Evolutionary conservation across 169 alveolate genomes (phyloP), one percentile per base, ranked within the genome.

Genomic region (Plasmodium falciparum): DNA sequence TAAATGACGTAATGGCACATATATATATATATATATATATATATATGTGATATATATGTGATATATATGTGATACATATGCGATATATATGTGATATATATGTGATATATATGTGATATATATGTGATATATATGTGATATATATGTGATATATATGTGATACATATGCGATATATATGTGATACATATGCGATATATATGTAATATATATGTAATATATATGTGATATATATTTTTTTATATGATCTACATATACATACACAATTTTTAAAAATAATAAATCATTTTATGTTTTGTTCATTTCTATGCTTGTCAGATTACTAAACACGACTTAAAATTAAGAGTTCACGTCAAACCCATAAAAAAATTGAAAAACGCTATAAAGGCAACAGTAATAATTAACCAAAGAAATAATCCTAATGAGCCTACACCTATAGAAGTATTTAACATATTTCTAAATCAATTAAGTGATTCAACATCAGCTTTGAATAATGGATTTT

Each of bases 361-460:
- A 58, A 61, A 59, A 62, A 83, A 83, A 50, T 7, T 69, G 80
- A 70, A 67, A 47, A 54, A 83, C 62, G 91, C 85, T 69, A 58
- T 83, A 59, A 83, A 83, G 26, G 83, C 74, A 26, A 83, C 86
- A 1, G 49, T 83, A 70, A 69, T 69, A 29, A 83, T 83, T 39
- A 69, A 33, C 52, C 73, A 70, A 47, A 56, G 73, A 54, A 50
- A 24, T 61, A 29, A 61, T n/a, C 86, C 91, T 8, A 66, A 52
- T 45, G 91, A 83, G 45, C 91, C 91, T 0, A 83, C 91, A 26
- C 85, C 91, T 22, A 70, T 62, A 47, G 74, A 83, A 69, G 71
- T 83, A 54, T 70, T 83, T 69, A 67, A 59, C 62, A 83, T 54
- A 69, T 83, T 83, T 62, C 50, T 83, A 8, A 67, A 83, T 47